These are phyloP conservation scores for Erodium moschatum DNA, from an alignment of 441 rosid genomes.

Conservation along the genomic window DNA sequence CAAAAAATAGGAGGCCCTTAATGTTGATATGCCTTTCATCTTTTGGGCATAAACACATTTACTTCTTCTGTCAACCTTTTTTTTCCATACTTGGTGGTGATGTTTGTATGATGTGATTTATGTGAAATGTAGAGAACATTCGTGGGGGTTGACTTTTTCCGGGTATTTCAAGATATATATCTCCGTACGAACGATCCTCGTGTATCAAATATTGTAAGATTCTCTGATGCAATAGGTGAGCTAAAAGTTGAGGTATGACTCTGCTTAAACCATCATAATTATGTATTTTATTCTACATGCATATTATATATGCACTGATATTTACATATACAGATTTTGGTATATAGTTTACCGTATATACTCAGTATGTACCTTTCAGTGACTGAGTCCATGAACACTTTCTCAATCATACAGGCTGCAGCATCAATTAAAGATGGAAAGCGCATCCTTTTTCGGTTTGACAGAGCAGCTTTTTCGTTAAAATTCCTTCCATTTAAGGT, in stretches of 20 bases:
- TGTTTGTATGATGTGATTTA: background rate
- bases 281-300: background rate
- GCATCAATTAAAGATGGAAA: slow-evolving; percentile 57
- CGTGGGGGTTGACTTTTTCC: slow-evolving; percentile 75
- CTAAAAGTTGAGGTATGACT: slow-evolving; percentile 78
- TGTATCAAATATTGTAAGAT: slow-evolving; percentile 68
- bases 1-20: background rate
- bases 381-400: background rate
- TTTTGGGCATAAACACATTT: background rate
- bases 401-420: slow-evolving; percentile 45
- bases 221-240: slow-evolving; percentile 81
- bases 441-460: slow-evolving; percentile 61
- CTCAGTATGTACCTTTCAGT: background rate
- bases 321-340: background rate
- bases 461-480: slow-evolving; percentile 66
- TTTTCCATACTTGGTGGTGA: slow-evolving; percentile 2
- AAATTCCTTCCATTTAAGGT: slow-evolving; percentile 80
- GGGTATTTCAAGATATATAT: slow-evolving; percentile 79
- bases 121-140: slow-evolving; percentile 66
- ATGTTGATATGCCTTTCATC: background rate
- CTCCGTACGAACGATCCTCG: slow-evolving; percentile 67
- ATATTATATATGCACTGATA: too few species aligned
- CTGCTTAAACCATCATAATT: background rate
- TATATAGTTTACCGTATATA: background rate
- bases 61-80: background rate